Evolutionary conservation across 345 rosid species (phyloP).

Genomic region (Hibiscus trionum): DNA sequence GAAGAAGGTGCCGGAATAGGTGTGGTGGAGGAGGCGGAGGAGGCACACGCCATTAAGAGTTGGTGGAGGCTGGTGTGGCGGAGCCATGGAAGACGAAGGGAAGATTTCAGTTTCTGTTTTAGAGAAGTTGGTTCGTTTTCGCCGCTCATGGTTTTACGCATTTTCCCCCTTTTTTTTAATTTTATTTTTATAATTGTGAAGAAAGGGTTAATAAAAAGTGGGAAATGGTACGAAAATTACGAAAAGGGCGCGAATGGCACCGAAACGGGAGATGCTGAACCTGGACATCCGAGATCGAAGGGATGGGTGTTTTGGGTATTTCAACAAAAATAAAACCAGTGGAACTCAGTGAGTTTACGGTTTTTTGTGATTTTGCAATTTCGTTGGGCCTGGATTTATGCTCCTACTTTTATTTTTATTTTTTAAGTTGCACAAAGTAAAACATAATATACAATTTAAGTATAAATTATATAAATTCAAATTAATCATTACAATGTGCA

Average conservation of each 20-base stretch:
- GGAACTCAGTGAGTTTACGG: background rate
- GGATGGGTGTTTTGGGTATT: background rate
- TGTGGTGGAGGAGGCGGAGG: no score
- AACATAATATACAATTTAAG: no score
- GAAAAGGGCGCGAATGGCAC: background rate
- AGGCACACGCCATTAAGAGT: background rate
- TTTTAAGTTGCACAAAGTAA: no score
- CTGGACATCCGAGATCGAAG: background rate
- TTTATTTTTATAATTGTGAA: background rate
- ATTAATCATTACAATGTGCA: no score
- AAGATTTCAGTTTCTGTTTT: constrained; percentile 25
- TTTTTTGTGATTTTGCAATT: background rate
- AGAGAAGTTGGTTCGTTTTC: background rate
- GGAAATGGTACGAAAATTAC: no score
- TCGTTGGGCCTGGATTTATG: background rate
- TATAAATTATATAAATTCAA: no score
- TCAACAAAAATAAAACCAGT: no score
- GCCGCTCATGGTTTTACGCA: background rate
- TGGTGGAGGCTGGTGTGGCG: background rate
- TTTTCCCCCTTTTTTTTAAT: no score
- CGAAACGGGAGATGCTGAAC: background rate
- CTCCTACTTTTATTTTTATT: background rate
- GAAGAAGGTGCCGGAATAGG: no score
- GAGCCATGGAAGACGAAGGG: constrained; percentile 22
- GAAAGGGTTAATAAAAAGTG: background rate